These are phyloP conservation scores for Wickerhamomyces strasburgensis DNA, from an alignment of 805 yeast genomes.

Conservation along the genomic window DNA sequence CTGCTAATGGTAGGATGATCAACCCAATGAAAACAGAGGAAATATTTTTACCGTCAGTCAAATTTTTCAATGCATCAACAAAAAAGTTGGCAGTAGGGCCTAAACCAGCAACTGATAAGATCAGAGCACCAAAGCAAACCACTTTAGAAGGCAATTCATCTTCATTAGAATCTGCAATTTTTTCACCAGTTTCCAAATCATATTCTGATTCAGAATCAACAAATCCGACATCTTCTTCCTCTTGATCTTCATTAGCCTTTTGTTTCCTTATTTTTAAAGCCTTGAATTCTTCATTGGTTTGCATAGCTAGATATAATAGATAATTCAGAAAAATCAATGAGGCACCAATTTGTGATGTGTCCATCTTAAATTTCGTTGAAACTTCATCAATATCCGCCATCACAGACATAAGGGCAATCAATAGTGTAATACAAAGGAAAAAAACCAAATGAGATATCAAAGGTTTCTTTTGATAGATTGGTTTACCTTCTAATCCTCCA, in stretches of 20 bases:
- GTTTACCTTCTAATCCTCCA: conserved; percentile 19
- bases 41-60: conserved; percentile 19
- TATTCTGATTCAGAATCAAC: conserved; percentile 5
- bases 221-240: conserved; percentile 5
- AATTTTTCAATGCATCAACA: conserved; percentile 19
- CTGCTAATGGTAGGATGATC: conserved; percentile 22
- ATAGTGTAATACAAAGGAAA: conserved; percentile 16
- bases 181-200: conserved; percentile 6
- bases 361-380: conserved; percentile 15
- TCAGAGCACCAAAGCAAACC: conserved; percentile 21
- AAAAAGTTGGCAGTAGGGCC: conserved; percentile 22
- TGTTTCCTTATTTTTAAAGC: conserved; percentile 7
- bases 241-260: too few species aligned
- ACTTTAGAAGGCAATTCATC: conserved; percentile 13
- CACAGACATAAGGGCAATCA: conserved; percentile 17
- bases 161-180: conserved; percentile 5
- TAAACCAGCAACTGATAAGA: conserved; percentile 18
- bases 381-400: conserved; percentile 15
- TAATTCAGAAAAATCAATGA: conserved; percentile 19
- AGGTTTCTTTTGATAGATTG: conserved; percentile 13
- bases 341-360: conserved; percentile 20
- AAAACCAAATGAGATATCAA: conserved; percentile 16
- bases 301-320: conserved; percentile 16
- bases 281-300: conserved; percentile 22
- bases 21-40: conserved; percentile 22